Base-by-base conservation (phyloP, 2,329 filamentous ascomycete species). In the Microcyclospora pomicola region DNA sequence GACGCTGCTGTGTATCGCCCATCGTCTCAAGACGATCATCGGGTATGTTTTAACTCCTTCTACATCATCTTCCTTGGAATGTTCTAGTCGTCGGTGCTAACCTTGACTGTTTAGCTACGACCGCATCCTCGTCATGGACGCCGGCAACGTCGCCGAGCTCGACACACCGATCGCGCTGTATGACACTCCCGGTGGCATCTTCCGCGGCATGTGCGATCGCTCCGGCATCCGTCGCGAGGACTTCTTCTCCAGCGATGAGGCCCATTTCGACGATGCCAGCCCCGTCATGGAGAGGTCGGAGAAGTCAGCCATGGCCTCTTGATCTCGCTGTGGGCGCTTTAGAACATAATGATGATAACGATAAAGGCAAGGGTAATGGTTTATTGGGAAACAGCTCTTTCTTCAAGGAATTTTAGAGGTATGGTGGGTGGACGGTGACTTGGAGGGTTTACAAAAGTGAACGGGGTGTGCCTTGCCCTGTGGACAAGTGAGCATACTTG, bases 71-170 rank as follows among this genome's bases (percentile, higher is more conserved):
- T n/a, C n/a, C n/a, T n/a, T n/a, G n/a, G n/a, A n/a, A n/a, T n/a
- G 15, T 19, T 15, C 5, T 34, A 19, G 13, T 5, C 15, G 13
- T 5, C 15, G 3, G 6, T 34, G 14, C 19, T 15, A 34, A 34
- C 24, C 27, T 16, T 28, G 27, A 34, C 10, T 24, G 4, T 15
- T 16, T 13, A 37, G 49, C 6, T 96, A 96, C 60, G 88, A 98
- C 60, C 77, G 88, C 34, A 94, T 98, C 56, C 88, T 86, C 52
- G 91, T 98, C 49, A 93, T 98, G 87, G 88, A 96, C 52, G 71
- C 78, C 33, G 91, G 91, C 0, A 63, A 65, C 12, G 95, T 98
- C 53, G 84, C 82, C 0, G 87, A 96, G 69, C 67, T 96, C 45
- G 91, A 82, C 53, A 71, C 73, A 11, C 91, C 91, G 2, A 54